Evolutionary conservation across 495 filamentous ascomycete genomes (phyloP).

Genomic region (Daldinia concentrica): DNA sequence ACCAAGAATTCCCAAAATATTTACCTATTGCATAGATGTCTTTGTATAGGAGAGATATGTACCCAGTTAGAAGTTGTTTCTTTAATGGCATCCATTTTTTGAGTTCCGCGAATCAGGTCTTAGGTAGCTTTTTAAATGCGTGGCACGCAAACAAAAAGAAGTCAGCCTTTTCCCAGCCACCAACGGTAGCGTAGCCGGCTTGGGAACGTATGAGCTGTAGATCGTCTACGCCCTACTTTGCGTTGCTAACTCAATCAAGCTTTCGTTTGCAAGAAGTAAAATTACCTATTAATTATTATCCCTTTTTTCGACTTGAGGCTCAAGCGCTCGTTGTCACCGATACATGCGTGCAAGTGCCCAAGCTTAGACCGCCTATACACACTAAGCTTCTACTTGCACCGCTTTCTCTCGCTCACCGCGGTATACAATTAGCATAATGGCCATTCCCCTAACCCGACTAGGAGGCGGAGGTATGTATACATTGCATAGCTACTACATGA

Average conservation of each 20-base stretch:
- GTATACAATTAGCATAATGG: slow-evolving; percentile 54
- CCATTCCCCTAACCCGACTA: slow-evolving; percentile 71
- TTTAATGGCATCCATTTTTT: slow-evolving; percentile 1
- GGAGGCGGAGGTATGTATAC: slow-evolving; percentile 64
- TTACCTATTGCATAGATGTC: neutral
- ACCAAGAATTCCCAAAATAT: slow-evolving; percentile 1
- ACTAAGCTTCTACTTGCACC: neutral
- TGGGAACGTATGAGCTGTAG: slow-evolving; percentile 30
- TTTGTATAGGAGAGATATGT: neutral
- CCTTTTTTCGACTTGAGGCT: slow-evolving; percentile 12
- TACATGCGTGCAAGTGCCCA: slow-evolving; percentile 23
- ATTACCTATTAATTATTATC: neutral
- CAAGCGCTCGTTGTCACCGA: slow-evolving; percentile 11
- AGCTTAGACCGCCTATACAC: slow-evolving; percentile 4
- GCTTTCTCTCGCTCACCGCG: slow-evolving; percentile 1
- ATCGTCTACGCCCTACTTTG: slow-evolving; percentile 31
- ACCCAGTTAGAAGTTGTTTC: neutral
- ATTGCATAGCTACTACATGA: slow-evolving; percentile 22
- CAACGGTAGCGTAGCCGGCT: slow-evolving; percentile 25
- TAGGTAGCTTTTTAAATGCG: slow-evolving; percentile 15
- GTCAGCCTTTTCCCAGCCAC: slow-evolving; percentile 34
- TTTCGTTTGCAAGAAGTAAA: slow-evolving; percentile 14
- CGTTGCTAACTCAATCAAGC: slow-evolving; percentile 24
- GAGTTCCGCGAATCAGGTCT: slow-evolving; percentile 30
- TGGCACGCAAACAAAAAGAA: slow-evolving; percentile 9